phyloP scores from a whole-genome alignment of 495 filamentous ascomycete species.

The Hypoxylon subgilvum region DNA sequence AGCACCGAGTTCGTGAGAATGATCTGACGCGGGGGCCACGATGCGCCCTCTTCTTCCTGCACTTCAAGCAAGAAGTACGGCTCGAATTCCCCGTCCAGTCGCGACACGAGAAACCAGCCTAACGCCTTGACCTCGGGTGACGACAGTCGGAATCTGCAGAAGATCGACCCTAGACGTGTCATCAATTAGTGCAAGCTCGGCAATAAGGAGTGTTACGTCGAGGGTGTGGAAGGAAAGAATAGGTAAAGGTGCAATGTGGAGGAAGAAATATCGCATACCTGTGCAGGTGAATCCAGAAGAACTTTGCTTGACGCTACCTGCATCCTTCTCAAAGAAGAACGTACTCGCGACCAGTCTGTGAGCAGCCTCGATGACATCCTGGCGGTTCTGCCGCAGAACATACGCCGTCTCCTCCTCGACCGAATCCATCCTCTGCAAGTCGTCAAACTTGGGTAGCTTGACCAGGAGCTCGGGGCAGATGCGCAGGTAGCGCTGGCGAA shows the following conservation, averaged over 20 bases:
- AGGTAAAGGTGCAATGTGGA: not conserved
- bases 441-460: slow-evolving; percentile 38
- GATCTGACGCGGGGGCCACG: slow-evolving; percentile 31
- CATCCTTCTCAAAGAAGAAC: slow-evolving; percentile 48
- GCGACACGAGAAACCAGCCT: slow-evolving; percentile 38
- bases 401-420: slow-evolving; percentile 30
- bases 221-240: not conserved
- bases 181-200: not conserved
- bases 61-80: slow-evolving; percentile 45
- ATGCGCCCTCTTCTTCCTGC: slow-evolving; percentile 21
- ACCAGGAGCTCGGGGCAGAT: slow-evolving; percentile 42
- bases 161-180: slow-evolving; percentile 37
- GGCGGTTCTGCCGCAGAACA: slow-evolving; percentile 24
- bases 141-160: slow-evolving; percentile 42
- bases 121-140: slow-evolving; percentile 39
- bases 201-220: not conserved
- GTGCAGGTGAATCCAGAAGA: slow-evolving; percentile 34
- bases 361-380: slow-evolving; percentile 41
- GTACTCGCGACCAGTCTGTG: slow-evolving; percentile 49
- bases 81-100: slow-evolving; percentile 42
- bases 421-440: slow-evolving; percentile 20
- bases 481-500: slow-evolving; percentile 38
- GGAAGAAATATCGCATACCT: slow-evolving; percentile 25
- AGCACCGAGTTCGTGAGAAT: slow-evolving; percentile 34
- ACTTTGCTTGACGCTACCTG: slow-evolving; percentile 31